Evolutionary conservation across 345 rosid genomes (phyloP).

Genomic region (Citrus australasica): DNA sequence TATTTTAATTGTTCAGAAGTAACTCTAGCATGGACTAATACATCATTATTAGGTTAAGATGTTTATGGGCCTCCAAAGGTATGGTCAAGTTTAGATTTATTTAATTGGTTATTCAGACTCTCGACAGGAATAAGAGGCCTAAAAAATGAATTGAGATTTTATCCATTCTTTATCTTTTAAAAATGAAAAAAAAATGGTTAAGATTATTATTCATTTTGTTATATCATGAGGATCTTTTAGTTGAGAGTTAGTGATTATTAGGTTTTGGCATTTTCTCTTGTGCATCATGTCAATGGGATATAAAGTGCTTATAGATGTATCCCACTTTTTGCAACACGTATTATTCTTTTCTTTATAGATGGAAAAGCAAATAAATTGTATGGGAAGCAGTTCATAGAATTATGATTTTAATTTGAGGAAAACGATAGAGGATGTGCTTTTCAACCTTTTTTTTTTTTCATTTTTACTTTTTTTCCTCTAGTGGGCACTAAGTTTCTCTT

Average conservation of each 20-base stretch:
- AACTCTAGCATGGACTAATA: too few relatives aligned
- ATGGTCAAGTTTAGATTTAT: too few relatives aligned
- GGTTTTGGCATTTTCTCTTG: background rate
- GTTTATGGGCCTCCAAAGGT: too few relatives aligned
- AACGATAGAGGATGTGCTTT: background rate
- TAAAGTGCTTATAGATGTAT: background rate
- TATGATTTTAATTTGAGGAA: background rate
- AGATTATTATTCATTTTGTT: background rate
- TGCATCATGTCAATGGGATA: background rate
- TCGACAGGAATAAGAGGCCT: too few relatives aligned
- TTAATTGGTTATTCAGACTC: too few relatives aligned
- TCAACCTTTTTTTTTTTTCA: background rate
- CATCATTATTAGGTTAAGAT: too few relatives aligned
- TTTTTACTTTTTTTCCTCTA: background rate
- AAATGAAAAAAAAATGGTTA: background rate
- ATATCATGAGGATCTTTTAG: background rate
- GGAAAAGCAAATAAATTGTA: background rate
- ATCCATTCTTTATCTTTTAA: background rate
- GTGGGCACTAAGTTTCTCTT: background rate
- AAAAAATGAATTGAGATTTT: too few relatives aligned
- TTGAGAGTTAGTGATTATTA: background rate
- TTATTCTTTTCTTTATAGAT: background rate
- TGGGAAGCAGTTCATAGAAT: background rate
- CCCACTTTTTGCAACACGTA: background rate
- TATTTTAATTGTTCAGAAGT: too few relatives aligned